Base-by-base conservation (phyloP, 768 basidiomycete genomes). In the Lyophyllum semitale region DNA sequence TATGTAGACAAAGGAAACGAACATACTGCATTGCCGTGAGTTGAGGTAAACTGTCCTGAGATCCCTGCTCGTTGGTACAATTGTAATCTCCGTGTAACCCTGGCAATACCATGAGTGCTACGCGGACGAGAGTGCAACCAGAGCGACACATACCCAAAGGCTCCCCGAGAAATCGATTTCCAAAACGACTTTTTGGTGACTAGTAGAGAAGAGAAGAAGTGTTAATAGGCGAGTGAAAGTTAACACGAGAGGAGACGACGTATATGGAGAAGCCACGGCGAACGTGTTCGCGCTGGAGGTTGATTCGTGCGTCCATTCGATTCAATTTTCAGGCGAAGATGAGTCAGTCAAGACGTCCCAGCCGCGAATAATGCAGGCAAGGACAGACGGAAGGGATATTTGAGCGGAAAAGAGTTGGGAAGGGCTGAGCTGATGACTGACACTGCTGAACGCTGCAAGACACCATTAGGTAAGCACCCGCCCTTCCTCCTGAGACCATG, bases 61-160 rank as follows among this genome's bases (percentile, higher is more conserved):
- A 52, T 91, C 88, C 49, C 82, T 83, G 66, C 79, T 88, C 35
- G 83, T 87, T 11, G 97, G 97, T 35, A 89, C 72, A 49, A 98
- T 79, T 11, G 92, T 93, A 62, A 99, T 84, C 73, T 96, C 93
- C 11, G 95, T 96, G 69, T 94, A 95, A 57, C 94, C 95, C 93
- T 95, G 58, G 46, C 54, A 54, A 32, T 57, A 58, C 46, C 53
- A 67, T 66, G 60, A 71, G 61, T n/a, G n/a, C n/a, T n/a, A 59
- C 49, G 41, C 47, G 20, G 50, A 41, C 32, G 25, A 51, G 26
- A 41, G 51, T 50, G 33, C 18, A 49, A 53, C 48, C 50, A 48
- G 26, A 53, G 42, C 38, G 40, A 49, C 30, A 67, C 84, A 60
- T 74, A 91, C 95, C 83, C 89, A 90, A 64, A 95, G 80, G 66